These are phyloP conservation scores for Cynara cardunculus DNA, from an alignment of 129 eudicot species.

Conservation along the genomic window DNA sequence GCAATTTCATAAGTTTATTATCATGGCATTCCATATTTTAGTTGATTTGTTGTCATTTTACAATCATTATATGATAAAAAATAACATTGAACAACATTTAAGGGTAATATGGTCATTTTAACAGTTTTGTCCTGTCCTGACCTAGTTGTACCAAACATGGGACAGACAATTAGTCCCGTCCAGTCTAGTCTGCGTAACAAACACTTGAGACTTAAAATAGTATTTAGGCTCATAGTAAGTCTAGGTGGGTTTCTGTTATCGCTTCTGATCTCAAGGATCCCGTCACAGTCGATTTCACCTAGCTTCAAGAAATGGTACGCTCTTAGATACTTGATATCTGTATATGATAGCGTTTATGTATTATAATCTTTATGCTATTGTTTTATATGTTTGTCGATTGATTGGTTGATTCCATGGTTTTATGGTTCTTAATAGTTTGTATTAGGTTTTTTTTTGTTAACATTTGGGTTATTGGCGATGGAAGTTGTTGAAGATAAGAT, in stretches of 20 bases:
- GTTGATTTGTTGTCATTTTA: too few relatives aligned
- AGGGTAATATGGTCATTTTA: too few relatives aligned
- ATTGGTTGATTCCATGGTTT: conserved; percentile 1
- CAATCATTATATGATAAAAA: too few relatives aligned
- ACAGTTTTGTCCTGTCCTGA: too few relatives aligned
- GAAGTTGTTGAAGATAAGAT: neutral
- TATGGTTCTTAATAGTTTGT: neutral
- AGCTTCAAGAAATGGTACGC: conserved; percentile 27
- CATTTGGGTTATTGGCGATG: neutral
- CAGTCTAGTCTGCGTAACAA: too few relatives aligned
- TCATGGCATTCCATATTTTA: too few relatives aligned
- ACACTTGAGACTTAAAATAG: neutral
- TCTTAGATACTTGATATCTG: neutral
- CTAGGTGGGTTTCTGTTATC: conserved; percentile 29
- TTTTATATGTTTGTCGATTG: neutral
- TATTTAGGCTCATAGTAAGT: neutral
- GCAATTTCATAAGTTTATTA: too few relatives aligned
- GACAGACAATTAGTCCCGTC: too few relatives aligned
- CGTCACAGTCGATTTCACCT: conserved; percentile 16
- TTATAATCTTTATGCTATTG: neutral
- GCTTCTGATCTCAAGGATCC: conserved; percentile 16
- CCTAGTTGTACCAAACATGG: too few relatives aligned
- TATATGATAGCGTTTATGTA: neutral
- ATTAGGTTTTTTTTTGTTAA: neutral
- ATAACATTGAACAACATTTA: too few relatives aligned